phyloP scores from a whole-genome alignment of 129 eudicot species.

The Lonicera japonica region DNA sequence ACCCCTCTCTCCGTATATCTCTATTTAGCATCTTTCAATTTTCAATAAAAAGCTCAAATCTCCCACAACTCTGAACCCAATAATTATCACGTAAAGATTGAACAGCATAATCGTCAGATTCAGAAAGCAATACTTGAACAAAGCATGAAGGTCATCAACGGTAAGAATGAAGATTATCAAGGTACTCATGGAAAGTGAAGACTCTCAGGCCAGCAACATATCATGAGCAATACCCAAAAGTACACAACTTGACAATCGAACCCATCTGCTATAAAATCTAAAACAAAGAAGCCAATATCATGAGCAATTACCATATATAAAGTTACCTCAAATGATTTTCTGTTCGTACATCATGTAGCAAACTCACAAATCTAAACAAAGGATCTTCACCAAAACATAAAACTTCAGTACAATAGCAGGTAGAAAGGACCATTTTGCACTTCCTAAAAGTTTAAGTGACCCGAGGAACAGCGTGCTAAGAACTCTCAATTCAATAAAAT shows the following conservation, averaged over 20 bases:
- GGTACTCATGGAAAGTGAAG: constrained; percentile 34
- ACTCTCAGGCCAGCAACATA: constrained; percentile 50
- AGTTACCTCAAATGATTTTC: constrained; percentile 7
- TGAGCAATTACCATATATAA: constrained; percentile 28
- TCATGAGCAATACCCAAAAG: constrained; percentile 39
- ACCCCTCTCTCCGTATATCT: constrained; percentile 14
- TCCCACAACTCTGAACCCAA: constrained; percentile 20
- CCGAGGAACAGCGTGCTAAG: too few species aligned
- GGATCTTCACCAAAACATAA: not conserved
- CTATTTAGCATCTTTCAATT: constrained; percentile 19
- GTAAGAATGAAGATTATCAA: constrained; percentile 37
- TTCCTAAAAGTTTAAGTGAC: not conserved
- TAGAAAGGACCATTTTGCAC: not conserved
- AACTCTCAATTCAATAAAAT: too few species aligned
- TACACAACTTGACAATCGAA: constrained; percentile 31
- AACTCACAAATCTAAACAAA: not conserved
- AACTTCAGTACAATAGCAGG: not conserved
- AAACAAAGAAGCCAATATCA: constrained; percentile 34
- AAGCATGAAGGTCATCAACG: constrained; percentile 35
- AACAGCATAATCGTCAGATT: constrained; percentile 12
- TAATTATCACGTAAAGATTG: constrained; percentile 14
- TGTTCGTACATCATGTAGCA: not conserved
- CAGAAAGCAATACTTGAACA: constrained; percentile 28
- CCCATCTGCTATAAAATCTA: constrained; percentile 39
- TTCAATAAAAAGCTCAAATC: constrained; percentile 12